Percentiles rank a stretch among this genome's conserved stretches.
phyloP scores from a whole-genome alignment of 768 basidiomycete genomes.

The Amanita thiersii region DNA sequence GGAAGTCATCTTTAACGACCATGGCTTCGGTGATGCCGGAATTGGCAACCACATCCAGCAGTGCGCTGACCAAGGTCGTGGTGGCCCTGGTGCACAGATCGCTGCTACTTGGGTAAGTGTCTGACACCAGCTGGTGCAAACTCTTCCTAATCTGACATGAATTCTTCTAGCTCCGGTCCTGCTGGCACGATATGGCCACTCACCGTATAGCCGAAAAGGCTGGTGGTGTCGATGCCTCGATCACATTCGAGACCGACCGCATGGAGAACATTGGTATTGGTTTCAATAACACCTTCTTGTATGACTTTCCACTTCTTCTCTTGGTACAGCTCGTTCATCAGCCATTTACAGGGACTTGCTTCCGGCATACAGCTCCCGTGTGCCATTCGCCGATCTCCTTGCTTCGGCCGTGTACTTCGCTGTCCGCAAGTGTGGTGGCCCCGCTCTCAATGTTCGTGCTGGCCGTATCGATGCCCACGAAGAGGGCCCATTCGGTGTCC shows the following conservation, averaged over 20 bases:
- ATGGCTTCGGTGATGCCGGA: constrained; percentile 1
- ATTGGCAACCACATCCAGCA: constrained; percentile 1
- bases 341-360: not conserved
- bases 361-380: constrained; percentile 3
- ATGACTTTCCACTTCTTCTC: not conserved
- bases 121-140: not conserved
- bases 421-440: constrained; percentile 22
- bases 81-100: constrained; percentile 2
- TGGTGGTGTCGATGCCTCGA: constrained; percentile 22
- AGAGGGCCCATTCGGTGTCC: constrained; percentile 22
- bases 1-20: constrained; percentile 4
- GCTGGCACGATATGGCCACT: constrained; percentile 18
- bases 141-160: too few relatives aligned
- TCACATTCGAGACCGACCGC: constrained; percentile 20
- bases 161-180: not conserved
- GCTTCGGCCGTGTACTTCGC: constrained; percentile 21
- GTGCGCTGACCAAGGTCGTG: constrained; percentile 4
- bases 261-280: constrained; percentile 13
- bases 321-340: not conserved
- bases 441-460: constrained; percentile 20
- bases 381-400: constrained; percentile 21
- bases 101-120: constrained; percentile 5
- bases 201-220: constrained; percentile 17
- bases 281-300: constrained; percentile 6
- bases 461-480: constrained; percentile 24